Evolutionary conservation across 306 rosid species (phyloP), one percentile per base, ranked within the genome.

Genomic region (Quercus mongolica): DNA sequence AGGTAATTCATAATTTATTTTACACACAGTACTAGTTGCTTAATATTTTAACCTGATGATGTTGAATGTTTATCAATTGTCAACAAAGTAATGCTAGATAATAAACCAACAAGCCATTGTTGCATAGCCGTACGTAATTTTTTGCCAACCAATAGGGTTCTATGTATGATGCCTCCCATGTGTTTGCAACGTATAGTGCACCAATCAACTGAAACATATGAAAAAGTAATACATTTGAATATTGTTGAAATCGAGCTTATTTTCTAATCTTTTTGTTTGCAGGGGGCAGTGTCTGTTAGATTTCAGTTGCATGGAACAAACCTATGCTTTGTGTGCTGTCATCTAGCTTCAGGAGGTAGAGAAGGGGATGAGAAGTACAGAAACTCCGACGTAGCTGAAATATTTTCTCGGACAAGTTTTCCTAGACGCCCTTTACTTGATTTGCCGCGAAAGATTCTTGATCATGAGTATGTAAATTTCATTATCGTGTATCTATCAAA

Each of bases 281-380:
- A 94, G 97, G 97, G 97, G 31, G 88, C 99, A 1, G 97, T 94
- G 55, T 88, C 99, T 5, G 94, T 90, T 56, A 89, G 99, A 64
- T 91, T 94, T 85, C 84, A 69, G 75, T 64, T 94, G 44, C 91
- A 91, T 71, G 95, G 83, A 86, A 87, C 95, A 62, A 91, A 90
- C 89, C 91, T 94, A 76, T 94, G 99, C 89, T 91, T 91, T 78
- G 97, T 91, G 23, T 92, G 99, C 84, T 79, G 91, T 55, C 99
- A 94, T 86, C 78, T 94, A 74, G 97, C 99, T 69, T 94, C 99
- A 0, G 99, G 99, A 8, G 92, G 90, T 0, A 82, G 88, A 75
- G 90, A 90, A 71, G 94, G 91, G 11, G 97, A 94, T 76, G 85
- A 88, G 68, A 88, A 91, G 63, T 44, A 73, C n/a, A 91, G 99